A percentile compares a stretch with the other conserved stretches of the same genome.
phyloP scores from a whole-genome alignment of 768 basidiomycete species.

The Pleurotus cornucopiae region DNA sequence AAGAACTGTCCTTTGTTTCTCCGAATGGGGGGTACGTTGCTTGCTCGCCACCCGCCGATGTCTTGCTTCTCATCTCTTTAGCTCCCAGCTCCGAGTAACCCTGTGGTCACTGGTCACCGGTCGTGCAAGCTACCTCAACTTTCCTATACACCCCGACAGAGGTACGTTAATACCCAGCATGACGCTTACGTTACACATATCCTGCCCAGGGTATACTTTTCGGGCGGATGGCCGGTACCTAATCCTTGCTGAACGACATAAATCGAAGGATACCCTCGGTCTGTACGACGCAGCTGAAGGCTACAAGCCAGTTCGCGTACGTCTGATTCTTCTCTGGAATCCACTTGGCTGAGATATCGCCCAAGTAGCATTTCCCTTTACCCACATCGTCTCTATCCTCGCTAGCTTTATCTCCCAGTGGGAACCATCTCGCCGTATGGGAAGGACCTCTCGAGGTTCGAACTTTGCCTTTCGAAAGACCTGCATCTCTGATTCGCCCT shows the following conservation, averaged over 20 bases:
- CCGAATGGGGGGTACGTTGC: slow-evolving; percentile 84
- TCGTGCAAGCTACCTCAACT: slow-evolving; percentile 78
- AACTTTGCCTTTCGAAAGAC: slow-evolving; percentile 7
- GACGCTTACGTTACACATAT: neutral
- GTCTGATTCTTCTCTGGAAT: slow-evolving; percentile 15
- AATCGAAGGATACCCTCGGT: slow-evolving; percentile 83
- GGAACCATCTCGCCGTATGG: slow-evolving; percentile 76
- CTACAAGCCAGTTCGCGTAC: slow-evolving; percentile 71
- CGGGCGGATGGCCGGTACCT: slow-evolving; percentile 81
- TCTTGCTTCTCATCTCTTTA: slow-evolving; percentile 6
- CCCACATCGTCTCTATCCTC: slow-evolving; percentile 72
- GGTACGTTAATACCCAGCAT: slow-evolving; percentile 37
- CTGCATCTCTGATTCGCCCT: neutral
- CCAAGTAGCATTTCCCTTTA: slow-evolving; percentile 71
- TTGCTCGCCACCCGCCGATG: neutral
- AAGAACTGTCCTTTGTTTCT: slow-evolving; percentile 80
- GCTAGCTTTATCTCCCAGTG: slow-evolving; percentile 70
- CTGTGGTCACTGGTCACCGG: slow-evolving; percentile 81
- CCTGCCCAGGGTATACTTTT: slow-evolving; percentile 68
- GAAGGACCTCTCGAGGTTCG: slow-evolving; percentile 80
- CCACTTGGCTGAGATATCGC: slow-evolving; percentile 5
- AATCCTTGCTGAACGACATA: slow-evolving; percentile 82
- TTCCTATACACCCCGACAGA: slow-evolving; percentile 76
- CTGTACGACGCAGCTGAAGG: slow-evolving; percentile 73
- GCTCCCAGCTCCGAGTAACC: slow-evolving; percentile 71